Conservation (phyloP, 2,329 filamentous ascomycete species). For the Paecilomyces sp. region DNA sequence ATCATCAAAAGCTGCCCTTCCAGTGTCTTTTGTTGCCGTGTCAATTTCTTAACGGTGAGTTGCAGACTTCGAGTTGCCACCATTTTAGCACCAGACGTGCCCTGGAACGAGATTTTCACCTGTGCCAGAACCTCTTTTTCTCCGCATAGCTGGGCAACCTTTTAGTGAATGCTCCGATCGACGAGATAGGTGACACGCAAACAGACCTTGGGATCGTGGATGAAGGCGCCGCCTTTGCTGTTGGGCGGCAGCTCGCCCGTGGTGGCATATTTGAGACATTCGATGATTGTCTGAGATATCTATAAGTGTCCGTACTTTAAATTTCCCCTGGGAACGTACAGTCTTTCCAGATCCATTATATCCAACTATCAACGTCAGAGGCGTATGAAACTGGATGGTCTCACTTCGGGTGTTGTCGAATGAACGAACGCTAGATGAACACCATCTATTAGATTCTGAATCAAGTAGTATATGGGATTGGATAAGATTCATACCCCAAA, state of each 20-base stretch:
- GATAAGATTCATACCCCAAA: slow-evolving; percentile 48
- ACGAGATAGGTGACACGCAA: slow-evolving; percentile 1
- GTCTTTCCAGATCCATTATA: slow-evolving; percentile 98
- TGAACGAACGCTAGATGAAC: slow-evolving; percentile 59
- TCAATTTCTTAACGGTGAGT: slow-evolving; percentile 76
- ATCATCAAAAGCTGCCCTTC: slow-evolving; percentile 71
- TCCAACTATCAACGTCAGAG: slow-evolving; percentile 91
- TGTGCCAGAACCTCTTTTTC: slow-evolving; percentile 87
- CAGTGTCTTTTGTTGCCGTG: slow-evolving; percentile 70
- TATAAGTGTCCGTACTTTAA: not conserved
- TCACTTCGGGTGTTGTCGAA: slow-evolving; percentile 71
- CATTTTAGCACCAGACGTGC: slow-evolving; percentile 69
- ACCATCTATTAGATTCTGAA: not conserved
- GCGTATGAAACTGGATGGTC: slow-evolving; percentile 79
- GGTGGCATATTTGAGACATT: slow-evolving; percentile 96
- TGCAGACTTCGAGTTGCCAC: slow-evolving; percentile 79
- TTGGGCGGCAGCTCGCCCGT: slow-evolving; percentile 91
- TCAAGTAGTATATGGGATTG: not conserved
- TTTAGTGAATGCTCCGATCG: slow-evolving; percentile 2
- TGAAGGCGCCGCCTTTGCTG: slow-evolving; percentile 81
- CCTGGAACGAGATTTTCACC: slow-evolving; percentile 81
- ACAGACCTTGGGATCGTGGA: slow-evolving; percentile 84
- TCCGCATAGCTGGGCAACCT: slow-evolving; percentile 56
- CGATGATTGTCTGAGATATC: slow-evolving; percentile 72
- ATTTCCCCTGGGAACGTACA: slow-evolving; percentile 26